These are phyloP conservation scores for Populus hybrid DNA, from an alignment of 441 rosid species.

Conservation along the genomic window DNA sequence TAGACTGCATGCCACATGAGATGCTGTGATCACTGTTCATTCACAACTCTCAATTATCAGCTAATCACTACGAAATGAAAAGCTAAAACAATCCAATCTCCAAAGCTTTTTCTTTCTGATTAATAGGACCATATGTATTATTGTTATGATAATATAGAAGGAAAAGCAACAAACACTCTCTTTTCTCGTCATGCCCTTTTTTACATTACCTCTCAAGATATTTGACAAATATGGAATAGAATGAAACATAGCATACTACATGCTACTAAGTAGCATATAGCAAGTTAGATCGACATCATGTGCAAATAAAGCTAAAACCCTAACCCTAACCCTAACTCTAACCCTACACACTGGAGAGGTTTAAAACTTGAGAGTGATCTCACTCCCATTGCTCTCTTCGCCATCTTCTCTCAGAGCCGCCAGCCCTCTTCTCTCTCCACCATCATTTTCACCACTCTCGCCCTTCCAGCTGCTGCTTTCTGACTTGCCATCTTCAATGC, in stretches of 20 bases:
- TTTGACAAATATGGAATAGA: background rate
- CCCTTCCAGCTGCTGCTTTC: conserved; percentile 79
- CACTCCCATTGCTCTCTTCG: conserved; percentile 75
- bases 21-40: background rate
- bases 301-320: conserved; percentile 14
- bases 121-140: background rate
- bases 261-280: background rate
- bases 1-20: background rate
- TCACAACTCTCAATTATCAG: background rate
- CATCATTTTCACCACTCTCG: conserved; percentile 49
- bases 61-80: background rate
- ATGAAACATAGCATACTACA: too few relatives aligned
- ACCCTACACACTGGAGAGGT: conserved; percentile 17
- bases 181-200: background rate
- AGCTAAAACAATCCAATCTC: background rate
- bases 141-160: background rate
- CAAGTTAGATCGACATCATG: conserved; percentile 7
- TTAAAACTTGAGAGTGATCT: conserved; percentile 29
- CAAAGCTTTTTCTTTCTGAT: background rate
- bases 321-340: conserved; percentile 28
- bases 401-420: conserved; percentile 68
- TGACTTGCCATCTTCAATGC: conserved; percentile 85
- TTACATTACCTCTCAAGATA: background rate
- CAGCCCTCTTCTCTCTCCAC: conserved; percentile 57
- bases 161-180: background rate